phyloP scores from a whole-genome alignment of 208 protist species.

The Wallacemonas rigidus region DNA sequence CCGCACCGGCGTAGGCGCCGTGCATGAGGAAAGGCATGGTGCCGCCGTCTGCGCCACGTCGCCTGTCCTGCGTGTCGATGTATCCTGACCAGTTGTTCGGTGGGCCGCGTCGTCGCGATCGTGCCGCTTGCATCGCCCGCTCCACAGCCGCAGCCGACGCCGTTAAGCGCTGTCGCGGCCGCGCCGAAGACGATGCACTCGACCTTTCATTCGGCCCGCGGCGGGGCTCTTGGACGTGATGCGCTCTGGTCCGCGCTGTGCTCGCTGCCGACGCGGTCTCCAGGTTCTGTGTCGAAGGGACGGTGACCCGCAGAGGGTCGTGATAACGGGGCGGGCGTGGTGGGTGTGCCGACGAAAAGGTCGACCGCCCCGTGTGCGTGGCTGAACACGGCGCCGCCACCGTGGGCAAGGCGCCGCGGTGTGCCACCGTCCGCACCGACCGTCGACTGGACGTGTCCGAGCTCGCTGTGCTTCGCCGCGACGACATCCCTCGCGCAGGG shows the following conservation, averaged over 20 bases:
- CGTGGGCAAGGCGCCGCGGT: slow-evolving; percentile 5
- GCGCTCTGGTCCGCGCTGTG: neutral
- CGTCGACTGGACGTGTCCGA: slow-evolving; percentile 12
- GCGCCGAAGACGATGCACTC: neutral
- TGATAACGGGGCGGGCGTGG: neutral
- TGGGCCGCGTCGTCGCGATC: neutral
- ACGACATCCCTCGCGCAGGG: neutral
- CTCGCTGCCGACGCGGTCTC: neutral
- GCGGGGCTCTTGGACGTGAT: neutral
- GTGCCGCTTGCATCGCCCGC: neutral
- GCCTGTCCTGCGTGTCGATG: neutral
- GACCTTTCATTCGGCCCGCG: neutral
- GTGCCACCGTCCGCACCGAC: slow-evolving; percentile 10
- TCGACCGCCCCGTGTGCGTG: neutral
- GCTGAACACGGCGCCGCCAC: neutral
- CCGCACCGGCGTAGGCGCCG: neutral
- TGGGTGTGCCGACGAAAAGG: neutral
- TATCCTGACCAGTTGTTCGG: slow-evolving; percentile 12
- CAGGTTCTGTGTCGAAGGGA: neutral
- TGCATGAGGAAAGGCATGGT: neutral
- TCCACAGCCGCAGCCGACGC: slow-evolving; percentile 9
- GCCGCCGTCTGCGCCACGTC: slow-evolving; percentile 4
- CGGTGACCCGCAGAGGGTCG: no score
- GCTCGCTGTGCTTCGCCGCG: neutral
- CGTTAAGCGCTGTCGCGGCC: neutral